Conservation (phyloP, 345 rosid species). For the Citrus sinensis region DVS_A1.0 CM039166.1:15514001-15514500, state of each 20-base stretch:
- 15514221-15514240: background rate
- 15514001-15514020: background rate
- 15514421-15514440: constrained; percentile 12
- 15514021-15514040: background rate
- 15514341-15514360: background rate
- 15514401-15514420: background rate
- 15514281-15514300: background rate
- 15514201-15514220: background rate
- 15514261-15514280: background rate
- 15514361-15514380: background rate
- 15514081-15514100: background rate
- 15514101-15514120: background rate
- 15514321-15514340: background rate
- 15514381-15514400: background rate
- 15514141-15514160: background rate
- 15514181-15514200: background rate
- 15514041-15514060: background rate
- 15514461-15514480: constrained; percentile 76
- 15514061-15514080: background rate
- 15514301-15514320: background rate
- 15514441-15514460: constrained; percentile 92
- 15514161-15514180: background rate
- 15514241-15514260: background rate
- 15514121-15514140: background rate
- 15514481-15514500: constrained; percentile 95